These are phyloP conservation scores for Lactifluus rugatus DNA, from an alignment of 768 basidiomycete genomes.

Conservation along the genomic window DNA sequence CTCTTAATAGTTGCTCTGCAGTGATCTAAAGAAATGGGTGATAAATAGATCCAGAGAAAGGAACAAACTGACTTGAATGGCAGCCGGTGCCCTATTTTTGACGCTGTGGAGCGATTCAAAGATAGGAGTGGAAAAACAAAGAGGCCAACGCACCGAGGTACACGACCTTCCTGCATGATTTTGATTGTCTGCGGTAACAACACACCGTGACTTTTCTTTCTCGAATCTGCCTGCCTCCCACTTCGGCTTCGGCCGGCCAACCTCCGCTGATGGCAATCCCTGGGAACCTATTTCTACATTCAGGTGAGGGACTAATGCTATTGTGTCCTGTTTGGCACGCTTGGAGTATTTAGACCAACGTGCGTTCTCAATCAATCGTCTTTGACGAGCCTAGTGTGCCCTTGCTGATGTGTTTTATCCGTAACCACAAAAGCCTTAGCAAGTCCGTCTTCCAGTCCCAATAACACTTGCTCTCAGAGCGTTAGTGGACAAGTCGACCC, in stretches of 20 bases:
- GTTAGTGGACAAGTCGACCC: conserved; percentile 19
- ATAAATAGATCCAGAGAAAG: conserved; percentile 5
- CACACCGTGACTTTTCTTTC: background rate
- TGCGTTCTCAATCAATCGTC: conserved; percentile 4
- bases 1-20: conserved; percentile 93
- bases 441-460: conserved; percentile 18
- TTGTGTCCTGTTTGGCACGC: conserved; percentile 15
- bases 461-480: conserved; percentile 22
- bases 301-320: conserved; percentile 12
- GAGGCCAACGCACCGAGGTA: conserved; percentile 46
- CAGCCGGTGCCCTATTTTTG: conserved; percentile 93
- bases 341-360: conserved; percentile 15
- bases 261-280: background rate
- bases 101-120: conserved; percentile 41
- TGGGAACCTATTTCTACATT: background rate
- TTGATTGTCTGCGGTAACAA: background rate
- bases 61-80: conserved; percentile 59
- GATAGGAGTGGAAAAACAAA: too few relatives aligned
- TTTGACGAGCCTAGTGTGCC: conserved; percentile 7
- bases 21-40: conserved; percentile 59
- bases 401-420: conserved; percentile 20
- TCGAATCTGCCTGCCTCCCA: background rate
- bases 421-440: conserved; percentile 10
- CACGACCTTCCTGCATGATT: conserved; percentile 71
- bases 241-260: background rate